These are phyloP conservation scores for Tillandsia fasciculata DNA, from an alignment of 176 grass and related monocot species.

Conservation along the genomic window DNA sequence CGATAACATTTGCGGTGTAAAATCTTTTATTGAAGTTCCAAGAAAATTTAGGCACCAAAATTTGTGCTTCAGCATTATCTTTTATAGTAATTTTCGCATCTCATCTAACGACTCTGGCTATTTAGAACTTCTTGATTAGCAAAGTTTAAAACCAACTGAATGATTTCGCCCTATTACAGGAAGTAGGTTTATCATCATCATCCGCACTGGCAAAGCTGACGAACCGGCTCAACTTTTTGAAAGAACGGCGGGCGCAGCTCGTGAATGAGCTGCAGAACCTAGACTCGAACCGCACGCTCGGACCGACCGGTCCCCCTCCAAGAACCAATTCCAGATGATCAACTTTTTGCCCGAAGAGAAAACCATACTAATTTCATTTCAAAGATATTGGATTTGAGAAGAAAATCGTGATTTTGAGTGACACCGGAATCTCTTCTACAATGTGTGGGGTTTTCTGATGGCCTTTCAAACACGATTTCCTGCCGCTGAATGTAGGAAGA, in stretches of 20 bases:
- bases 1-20: no score
- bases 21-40: no score
- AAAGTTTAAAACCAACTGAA: conserved; percentile 13
- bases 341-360: neutral
- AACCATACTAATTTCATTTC: neutral
- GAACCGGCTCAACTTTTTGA: conserved; percentile 75
- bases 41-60: no score
- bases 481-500: no score
- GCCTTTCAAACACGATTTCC: neutral
- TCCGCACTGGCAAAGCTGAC: conserved; percentile 65
- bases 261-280: conserved; percentile 33
- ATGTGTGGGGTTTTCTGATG: neutral
- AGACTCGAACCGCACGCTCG: neutral
- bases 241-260: conserved; percentile 70
- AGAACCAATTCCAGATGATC: conserved; percentile 14
- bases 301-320: neutral
- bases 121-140: conserved; percentile 10
- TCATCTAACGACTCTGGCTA: neutral
- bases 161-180: conserved; percentile 38
- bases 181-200: conserved; percentile 37
- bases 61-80: no score
- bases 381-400: neutral
- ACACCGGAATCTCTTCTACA: neutral
- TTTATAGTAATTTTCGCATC: neutral
- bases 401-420: neutral